Conservation (phyloP, 2,329 filamentous ascomycete species). For the Didymella keratinophila region DNA sequence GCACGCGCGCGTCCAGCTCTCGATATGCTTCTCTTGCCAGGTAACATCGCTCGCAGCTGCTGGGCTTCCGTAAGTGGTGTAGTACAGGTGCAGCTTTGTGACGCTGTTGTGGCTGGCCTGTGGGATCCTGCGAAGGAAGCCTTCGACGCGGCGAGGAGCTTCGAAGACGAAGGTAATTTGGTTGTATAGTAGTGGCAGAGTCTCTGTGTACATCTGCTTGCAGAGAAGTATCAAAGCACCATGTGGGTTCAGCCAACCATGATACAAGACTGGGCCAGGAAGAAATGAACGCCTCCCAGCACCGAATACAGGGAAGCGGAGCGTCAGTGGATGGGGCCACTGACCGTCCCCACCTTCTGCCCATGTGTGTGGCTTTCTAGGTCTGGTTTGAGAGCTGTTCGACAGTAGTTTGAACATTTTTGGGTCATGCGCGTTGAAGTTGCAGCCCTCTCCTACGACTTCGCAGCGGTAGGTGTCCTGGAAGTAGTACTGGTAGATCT, state of each 20-base stretch:
- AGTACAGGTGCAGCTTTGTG: conserved; percentile 42
- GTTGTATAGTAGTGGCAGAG: conserved; percentile 38
- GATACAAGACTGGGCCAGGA: conserved; percentile 27
- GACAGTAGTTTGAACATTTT: conserved; percentile 25
- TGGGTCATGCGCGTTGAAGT: not conserved
- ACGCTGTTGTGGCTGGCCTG: conserved; percentile 28
- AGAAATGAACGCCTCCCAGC: too few relatives aligned
- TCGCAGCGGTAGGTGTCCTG: conserved; percentile 37
- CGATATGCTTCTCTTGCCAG: conserved; percentile 39
- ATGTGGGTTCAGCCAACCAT: conserved; percentile 4
- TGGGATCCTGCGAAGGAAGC: conserved; percentile 16
- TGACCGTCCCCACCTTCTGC: too few relatives aligned
- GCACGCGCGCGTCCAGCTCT: conserved; percentile 36
- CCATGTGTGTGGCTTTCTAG: too few relatives aligned
- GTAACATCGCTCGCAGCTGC: conserved; percentile 8
- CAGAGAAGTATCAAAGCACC: conserved; percentile 40
- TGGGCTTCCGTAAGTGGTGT: conserved; percentile 40
- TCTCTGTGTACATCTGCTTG: conserved; percentile 41
- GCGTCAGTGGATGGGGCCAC: too few relatives aligned
- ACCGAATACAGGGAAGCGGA: too few relatives aligned
- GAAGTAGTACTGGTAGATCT: conserved; percentile 56
- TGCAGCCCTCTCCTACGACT: conserved; percentile 22
- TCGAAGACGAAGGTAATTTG: conserved; percentile 43
- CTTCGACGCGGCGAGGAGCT: conserved; percentile 33
- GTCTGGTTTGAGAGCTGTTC: not conserved